phyloP scores from a whole-genome alignment of 495 filamentous ascomycete species.

The Penicillium antarcticum region DNA sequence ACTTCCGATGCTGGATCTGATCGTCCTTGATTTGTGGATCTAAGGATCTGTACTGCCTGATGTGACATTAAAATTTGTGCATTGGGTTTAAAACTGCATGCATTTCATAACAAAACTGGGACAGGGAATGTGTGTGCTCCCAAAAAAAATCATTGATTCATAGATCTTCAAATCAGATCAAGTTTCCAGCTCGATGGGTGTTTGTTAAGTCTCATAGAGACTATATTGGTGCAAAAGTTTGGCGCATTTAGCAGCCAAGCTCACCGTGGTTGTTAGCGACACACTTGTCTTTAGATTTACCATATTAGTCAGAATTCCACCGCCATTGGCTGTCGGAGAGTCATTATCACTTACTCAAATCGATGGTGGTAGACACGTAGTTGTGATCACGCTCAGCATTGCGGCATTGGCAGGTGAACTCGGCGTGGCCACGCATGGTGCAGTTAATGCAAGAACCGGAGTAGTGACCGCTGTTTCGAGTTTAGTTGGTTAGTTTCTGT shows the following conservation, averaged over 20 bases:
- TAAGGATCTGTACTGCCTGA: too few species aligned
- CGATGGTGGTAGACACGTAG: constrained; percentile 12
- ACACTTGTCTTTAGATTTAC: constrained; percentile 15
- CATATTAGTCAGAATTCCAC: neutral
- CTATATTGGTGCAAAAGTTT: neutral
- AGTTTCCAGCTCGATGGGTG: too few species aligned
- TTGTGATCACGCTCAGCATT: constrained; percentile 10
- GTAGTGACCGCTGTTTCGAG: constrained; percentile 12
- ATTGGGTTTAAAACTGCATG: too few species aligned
- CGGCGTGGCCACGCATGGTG: constrained; percentile 12
- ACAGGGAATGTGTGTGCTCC: too few species aligned
- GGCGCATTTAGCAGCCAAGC: constrained; percentile 13
- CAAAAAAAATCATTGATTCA: too few species aligned
- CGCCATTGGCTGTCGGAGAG: neutral
- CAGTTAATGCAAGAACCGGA: constrained; percentile 20
- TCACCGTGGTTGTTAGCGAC: constrained; percentile 22
- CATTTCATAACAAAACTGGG: too few species aligned
- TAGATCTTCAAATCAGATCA: too few species aligned
- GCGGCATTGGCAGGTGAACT: constrained; percentile 18
- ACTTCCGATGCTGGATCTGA: too few species aligned
- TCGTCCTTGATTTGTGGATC: too few species aligned
- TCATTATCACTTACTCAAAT: constrained; percentile 13
- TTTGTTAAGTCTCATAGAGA: too few species aligned
- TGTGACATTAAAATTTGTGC: too few species aligned
- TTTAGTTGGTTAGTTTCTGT: neutral